Evolutionary conservation across 345 rosid species (phyloP).

Genomic region (Eucalyptus microcorys): DNA sequence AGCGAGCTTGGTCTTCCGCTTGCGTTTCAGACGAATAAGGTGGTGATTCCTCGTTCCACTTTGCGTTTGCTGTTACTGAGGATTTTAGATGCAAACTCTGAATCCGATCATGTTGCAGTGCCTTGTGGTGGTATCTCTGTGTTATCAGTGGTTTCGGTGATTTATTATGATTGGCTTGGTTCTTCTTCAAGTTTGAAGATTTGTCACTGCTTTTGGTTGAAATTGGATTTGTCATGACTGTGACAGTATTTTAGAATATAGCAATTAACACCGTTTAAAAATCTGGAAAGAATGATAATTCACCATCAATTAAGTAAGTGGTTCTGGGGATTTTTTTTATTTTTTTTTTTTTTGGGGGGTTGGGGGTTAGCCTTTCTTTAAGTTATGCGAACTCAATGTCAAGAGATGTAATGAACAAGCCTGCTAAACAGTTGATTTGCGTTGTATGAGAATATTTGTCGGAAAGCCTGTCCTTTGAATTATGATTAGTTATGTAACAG

Average conservation of each 20-base stretch:
- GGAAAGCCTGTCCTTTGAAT: not conserved
- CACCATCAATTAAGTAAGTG: not conserved
- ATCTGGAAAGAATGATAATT: not conserved
- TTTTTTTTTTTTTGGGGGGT: not conserved
- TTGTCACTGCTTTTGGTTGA: not conserved
- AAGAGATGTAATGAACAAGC: not conserved
- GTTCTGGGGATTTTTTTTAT: not conserved
- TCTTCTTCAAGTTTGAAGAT: not conserved
- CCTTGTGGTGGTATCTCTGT: not conserved
- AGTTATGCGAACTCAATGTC: not conserved
- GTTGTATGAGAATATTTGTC: not conserved
- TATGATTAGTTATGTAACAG: not conserved
- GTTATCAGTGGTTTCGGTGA: not conserved
- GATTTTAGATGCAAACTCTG: not conserved
- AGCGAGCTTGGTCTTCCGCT: conserved; percentile 66
- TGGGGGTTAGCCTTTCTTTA: not conserved
- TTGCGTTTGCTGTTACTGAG: not conserved
- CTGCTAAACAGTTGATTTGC: not conserved
- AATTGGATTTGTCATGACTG: not conserved
- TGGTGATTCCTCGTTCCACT: conserved; percentile 17
- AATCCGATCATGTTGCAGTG: not conserved
- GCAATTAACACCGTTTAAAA: not conserved
- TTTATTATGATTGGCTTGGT: not conserved
- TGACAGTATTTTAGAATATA: not conserved
- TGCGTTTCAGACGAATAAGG: conserved; percentile 56